Evolutionary conservation across 768 basidiomycete species (phyloP), one percentile per base, ranked within the genome.

Genomic region (Melanogaster broomeanus): DNA sequence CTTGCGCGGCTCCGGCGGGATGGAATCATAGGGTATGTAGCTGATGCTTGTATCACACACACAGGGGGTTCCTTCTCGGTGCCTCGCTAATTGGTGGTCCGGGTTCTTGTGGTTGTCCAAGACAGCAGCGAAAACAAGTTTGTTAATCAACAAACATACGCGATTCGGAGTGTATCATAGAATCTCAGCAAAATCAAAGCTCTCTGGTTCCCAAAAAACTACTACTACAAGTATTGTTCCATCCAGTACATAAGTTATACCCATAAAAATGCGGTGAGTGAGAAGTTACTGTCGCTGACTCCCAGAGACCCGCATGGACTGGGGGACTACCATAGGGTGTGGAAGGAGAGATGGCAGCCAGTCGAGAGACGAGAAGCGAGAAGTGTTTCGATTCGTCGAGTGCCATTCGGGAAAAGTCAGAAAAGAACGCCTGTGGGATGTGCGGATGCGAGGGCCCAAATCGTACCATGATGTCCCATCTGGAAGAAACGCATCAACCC

Each of bases 301-400:
- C 84, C 91, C 90, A 92, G 4, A 92, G 80, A 0, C 80, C 82
- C 0, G 88, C 86, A 60, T 91, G 90, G 2, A 91, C 87, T 16
- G 85, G 79, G 6, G 74, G 64, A 33, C 80, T 83, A 27, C 90
- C 88, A 63, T 89, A 93, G 18, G 82, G 82, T 2, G 87, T 87
- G 3, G 78, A 72, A 5, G 83, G 82, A 2, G 82, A 84, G 16
- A 84, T 77, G 15, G 79, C 78, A 24, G 75, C 72, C 11, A 93
- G 76, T 16, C 88, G 75, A 12, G 81, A 75, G 8, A 78, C 78
- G 9, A 91, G 76, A 2, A 91, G 72, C 1, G 84, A 81, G 76
- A 90, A 92, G 64, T 90, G 90, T 64, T 90, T 88, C n/a, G 83
- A 83, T 63, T 93, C 90, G 69, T 93, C 91, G 30, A 91, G 76